Evolutionary conservation across 805 yeast species (phyloP).

Genomic region (Metschnikowia matae): DNA sequence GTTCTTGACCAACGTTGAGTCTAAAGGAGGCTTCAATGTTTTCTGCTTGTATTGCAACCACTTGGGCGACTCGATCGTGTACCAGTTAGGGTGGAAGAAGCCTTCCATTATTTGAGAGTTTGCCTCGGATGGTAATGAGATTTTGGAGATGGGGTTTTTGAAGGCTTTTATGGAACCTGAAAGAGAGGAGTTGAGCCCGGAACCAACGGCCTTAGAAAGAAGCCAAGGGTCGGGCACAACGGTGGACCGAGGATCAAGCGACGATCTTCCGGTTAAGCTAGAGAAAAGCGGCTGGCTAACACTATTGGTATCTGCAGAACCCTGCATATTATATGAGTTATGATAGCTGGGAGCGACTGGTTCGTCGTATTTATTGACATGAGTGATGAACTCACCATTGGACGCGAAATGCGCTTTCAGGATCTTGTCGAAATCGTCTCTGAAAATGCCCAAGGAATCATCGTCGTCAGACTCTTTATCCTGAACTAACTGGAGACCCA

Average conservation of each 20-base stretch:
- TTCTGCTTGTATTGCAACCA: slow-evolving; percentile 35
- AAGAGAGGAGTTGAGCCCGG: slow-evolving; percentile 19
- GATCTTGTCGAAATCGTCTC: slow-evolving; percentile 59
- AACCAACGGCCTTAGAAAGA: slow-evolving; percentile 53
- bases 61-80: slow-evolving; percentile 39
- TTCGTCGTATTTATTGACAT: slow-evolving; percentile 31
- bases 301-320: slow-evolving; percentile 39
- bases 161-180: slow-evolving; percentile 28
- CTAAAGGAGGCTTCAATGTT: slow-evolving; percentile 22
- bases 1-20: slow-evolving; percentile 25
- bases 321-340: slow-evolving; percentile 29
- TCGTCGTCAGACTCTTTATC: slow-evolving; percentile 14
- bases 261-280: slow-evolving; percentile 63
- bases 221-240: slow-evolving; percentile 63
- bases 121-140: slow-evolving; percentile 31
- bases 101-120: slow-evolving; percentile 36
- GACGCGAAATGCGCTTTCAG: slow-evolving; percentile 47
- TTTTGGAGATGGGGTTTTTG: slow-evolving; percentile 28
- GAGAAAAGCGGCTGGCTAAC: slow-evolving; percentile 77
- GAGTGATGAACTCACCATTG: slow-evolving; percentile 57
- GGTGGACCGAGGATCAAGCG: slow-evolving; percentile 70
- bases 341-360: slow-evolving; percentile 21
- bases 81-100: slow-evolving; percentile 45
- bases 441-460: slow-evolving; percentile 35
- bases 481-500: slow-evolving; percentile 26